Conservation (phyloP, 179 eudicot species). For the Patellifolia procumbens region DNA sequence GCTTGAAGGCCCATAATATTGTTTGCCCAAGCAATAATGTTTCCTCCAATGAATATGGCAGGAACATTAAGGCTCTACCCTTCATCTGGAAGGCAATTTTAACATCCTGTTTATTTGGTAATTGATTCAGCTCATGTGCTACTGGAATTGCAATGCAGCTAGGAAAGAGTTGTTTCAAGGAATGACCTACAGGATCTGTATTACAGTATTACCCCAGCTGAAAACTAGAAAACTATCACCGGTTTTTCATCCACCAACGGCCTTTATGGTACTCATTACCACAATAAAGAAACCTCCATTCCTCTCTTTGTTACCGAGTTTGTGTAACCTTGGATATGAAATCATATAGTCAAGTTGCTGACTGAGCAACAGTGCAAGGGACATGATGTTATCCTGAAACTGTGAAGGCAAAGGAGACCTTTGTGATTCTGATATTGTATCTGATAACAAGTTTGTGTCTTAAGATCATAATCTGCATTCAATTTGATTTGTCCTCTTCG, state of each 20-base stretch:
- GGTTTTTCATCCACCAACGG: constrained; percentile 40
- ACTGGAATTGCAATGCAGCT: constrained; percentile 57
- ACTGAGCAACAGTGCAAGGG: neutral
- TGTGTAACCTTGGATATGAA: neutral
- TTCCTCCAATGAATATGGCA: no score
- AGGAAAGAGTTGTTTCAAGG: constrained; percentile 41
- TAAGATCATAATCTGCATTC: neutral
- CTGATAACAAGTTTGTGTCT: neutral
- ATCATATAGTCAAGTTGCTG: constrained; percentile 14
- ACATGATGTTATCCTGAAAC: constrained; percentile 17
- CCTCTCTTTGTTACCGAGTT: neutral
- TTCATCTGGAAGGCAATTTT: no score
- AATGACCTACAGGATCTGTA: constrained; percentile 51
- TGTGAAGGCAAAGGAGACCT: constrained; percentile 16
- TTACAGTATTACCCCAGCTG: constrained; percentile 46
- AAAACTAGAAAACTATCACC: constrained; percentile 62
- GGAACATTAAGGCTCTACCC: no score
- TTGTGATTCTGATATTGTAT: constrained; percentile 19
- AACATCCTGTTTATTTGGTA: constrained; percentile 42
- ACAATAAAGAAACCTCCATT: neutral
- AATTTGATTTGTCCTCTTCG: no score
- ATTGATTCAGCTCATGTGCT: constrained; percentile 56
- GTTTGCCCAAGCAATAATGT: no score
- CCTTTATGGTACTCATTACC: constrained; percentile 36
- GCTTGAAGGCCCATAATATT: no score